phyloP scores from a whole-genome alignment of 78 protist genomes.

The slime mould (Dictyostelium discoideum) region dicty_2.7 NC_007088.5:509501-510000 shows the following conservation, averaged over 20 bases:
- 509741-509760: not conserved
- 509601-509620: not conserved
- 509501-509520: slow-evolving; percentile 30
- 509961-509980: not conserved
- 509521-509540: too few species aligned
- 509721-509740: not conserved
- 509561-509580: slow-evolving; percentile 22
- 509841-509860: not conserved
- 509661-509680: slow-evolving; percentile 29
- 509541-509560: slow-evolving; percentile 28
- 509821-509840: not conserved
- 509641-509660: slow-evolving; percentile 31
- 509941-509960: not conserved
- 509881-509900: not conserved
- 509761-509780: slow-evolving; percentile 53
- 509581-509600: slow-evolving; percentile 47
- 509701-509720: not conserved
- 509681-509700: slow-evolving; percentile 56
- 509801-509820: not conserved
- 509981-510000: not conserved
- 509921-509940: slow-evolving; percentile 24
- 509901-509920: not conserved
- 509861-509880: not conserved
- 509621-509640: not conserved
- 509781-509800: slow-evolving; percentile 15